A percentile compares a stretch with the other conserved stretches of the same genome.
phyloP scores from a whole-genome alignment of 805 yeast species.

The Barnettozyma salicaria region DNA sequence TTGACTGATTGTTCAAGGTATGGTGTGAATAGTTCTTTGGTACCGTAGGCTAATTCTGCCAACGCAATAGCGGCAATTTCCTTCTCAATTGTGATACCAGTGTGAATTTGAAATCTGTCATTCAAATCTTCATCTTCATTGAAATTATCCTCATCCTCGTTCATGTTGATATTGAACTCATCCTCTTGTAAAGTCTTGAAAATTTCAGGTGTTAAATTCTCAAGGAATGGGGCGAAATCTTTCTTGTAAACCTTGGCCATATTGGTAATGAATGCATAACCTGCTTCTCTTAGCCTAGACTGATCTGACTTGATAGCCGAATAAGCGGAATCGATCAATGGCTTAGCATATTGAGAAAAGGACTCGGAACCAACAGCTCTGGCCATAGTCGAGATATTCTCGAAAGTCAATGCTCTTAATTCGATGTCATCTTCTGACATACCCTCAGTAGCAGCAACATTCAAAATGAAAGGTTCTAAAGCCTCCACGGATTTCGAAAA shows the following conservation, averaged over 20 bases:
- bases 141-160: slow-evolving; percentile 36
- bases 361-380: slow-evolving; percentile 92
- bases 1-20: slow-evolving; percentile 67
- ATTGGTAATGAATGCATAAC: slow-evolving; percentile 87
- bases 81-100: slow-evolving; percentile 93
- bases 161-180: slow-evolving; percentile 66
- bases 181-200: slow-evolving; percentile 79
- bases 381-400: slow-evolving; percentile 90
- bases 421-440: slow-evolving; percentile 85
- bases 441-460: slow-evolving; percentile 64
- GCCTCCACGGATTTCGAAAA: slow-evolving; percentile 75
- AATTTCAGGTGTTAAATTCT: slow-evolving; percentile 76
- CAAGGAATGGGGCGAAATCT: slow-evolving; percentile 82
- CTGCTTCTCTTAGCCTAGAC: slow-evolving; percentile 88
- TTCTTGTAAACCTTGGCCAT: slow-evolving; percentile 93
- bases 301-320: slow-evolving; percentile 69
- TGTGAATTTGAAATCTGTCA: slow-evolving; percentile 78
- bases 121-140: slow-evolving; percentile 51
- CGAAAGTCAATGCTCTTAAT: slow-evolving; percentile 86
- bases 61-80: slow-evolving; percentile 91
- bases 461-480: slow-evolving; percentile 75
- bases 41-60: slow-evolving; percentile 82
- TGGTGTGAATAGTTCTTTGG: slow-evolving; percentile 72
- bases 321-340: slow-evolving; percentile 84
- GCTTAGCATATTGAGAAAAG: slow-evolving; percentile 80